Base-by-base conservation (phyloP, 495 filamentous ascomycete species). In the Daldinia bambusicola region DNA sequence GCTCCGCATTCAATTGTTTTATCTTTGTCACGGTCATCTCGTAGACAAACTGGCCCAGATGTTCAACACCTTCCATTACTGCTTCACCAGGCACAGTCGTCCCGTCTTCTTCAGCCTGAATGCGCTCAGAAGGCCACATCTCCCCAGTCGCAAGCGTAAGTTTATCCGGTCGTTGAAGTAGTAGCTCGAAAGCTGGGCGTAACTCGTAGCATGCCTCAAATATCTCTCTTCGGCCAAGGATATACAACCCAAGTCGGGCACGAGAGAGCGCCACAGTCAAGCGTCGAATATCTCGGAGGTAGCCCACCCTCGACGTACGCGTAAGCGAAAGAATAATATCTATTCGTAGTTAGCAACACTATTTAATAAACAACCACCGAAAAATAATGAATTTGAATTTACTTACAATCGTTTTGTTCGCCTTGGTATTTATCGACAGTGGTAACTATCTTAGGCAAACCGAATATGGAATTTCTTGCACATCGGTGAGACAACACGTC, bases 351-450 rank as follows among this genome's bases (percentile, higher is more conserved):
- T 55, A 77, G 72, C 80, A 67, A 77, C 72, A 63, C 70, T 40
- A 22, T 32, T 56, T 55, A 51, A 16, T 30, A 26, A 26, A 26
- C 26, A 26, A 26, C 26, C 3, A 26, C 1, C 26, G 3, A 26
- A 1, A 41, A 56, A 20, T 53, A 20, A 61, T 53, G 31, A 22
- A 18, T 18, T 32, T 7, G 37, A 6, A 16, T 36, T 26, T 62
- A 87, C 92, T 87, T 82, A 96, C 93, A 98, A 75, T 98, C 95
- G 80, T 98, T 99, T 82, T 99, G 95, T 84, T 98, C 96, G 70
- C 95, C 95, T 83, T 99, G 95, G 73, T 98, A 99, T 78, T 96
- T 97, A 80, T 99, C 95, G 61, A 99, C 96, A 16, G 96, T 98
- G 1, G 91, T 92, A 30, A 99, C 93, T 52, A 92, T 89, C 77